phyloP scores from a whole-genome alignment of 768 basidiomycete genomes.

The Trametes cubensis region DNA sequence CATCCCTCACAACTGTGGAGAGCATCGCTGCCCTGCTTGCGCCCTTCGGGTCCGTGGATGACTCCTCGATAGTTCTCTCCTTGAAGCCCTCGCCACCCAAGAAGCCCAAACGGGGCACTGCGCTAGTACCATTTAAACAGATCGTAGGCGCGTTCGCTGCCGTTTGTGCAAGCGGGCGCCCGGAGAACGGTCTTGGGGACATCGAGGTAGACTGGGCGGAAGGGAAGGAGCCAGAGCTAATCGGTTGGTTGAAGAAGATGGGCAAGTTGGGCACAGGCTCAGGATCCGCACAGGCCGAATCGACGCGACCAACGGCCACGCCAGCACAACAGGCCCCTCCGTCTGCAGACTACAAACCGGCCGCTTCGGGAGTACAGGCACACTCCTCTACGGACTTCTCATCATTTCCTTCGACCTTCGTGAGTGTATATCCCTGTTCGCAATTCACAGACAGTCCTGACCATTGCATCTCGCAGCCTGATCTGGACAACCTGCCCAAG shows the following conservation, averaged over 20 bases:
- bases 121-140: constrained; percentile 75
- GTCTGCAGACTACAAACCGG: not conserved
- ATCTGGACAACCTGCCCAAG: constrained; percentile 15
- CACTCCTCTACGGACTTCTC: constrained; percentile 49
- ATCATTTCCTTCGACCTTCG: constrained; percentile 63
- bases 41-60: constrained; percentile 66
- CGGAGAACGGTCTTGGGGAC: constrained; percentile 55
- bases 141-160: constrained; percentile 78
- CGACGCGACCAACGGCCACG: not conserved
- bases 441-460: not conserved
- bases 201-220: constrained; percentile 77
- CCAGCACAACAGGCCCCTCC: not conserved
- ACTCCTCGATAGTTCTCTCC: constrained; percentile 65
- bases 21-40: constrained; percentile 54
- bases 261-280: constrained; percentile 22
- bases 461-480: constrained; percentile 23
- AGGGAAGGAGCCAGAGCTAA: constrained; percentile 71
- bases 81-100: constrained; percentile 59
- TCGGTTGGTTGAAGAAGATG: constrained; percentile 68
- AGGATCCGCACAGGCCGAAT: not conserved
- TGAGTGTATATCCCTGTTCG: constrained; percentile 34
- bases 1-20: constrained; percentile 54
- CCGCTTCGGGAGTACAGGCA: constrained; percentile 2
- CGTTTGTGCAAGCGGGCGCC: constrained; percentile 60
- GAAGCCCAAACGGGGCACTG: constrained; percentile 65